Evolutionary conservation across 768 basidiomycete species (phyloP).

Genomic region (Neoboletus magnificus): DNA sequence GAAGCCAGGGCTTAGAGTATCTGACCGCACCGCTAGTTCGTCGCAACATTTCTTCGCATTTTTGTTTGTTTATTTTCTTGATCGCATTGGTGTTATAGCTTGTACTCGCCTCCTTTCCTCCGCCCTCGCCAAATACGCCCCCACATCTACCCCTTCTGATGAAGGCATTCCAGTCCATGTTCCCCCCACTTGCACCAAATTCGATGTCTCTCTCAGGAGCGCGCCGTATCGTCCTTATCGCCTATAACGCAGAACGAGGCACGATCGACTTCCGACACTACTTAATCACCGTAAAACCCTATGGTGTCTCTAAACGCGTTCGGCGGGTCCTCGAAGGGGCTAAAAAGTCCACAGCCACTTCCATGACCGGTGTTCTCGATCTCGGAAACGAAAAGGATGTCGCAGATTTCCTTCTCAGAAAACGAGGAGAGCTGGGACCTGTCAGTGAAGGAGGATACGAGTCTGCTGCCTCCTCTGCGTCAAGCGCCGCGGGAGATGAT

Average conservation of each 20-base stretch:
- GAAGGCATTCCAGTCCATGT: constrained; percentile 95
- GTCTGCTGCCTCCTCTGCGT: constrained; percentile 74
- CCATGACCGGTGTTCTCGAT: constrained; percentile 54
- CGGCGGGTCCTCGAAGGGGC: constrained; percentile 76
- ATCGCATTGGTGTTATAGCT: constrained; percentile 41
- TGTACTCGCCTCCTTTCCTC: constrained; percentile 86
- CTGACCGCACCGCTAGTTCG: constrained; percentile 87
- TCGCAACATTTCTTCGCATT: constrained; percentile 4
- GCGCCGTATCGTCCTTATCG: constrained; percentile 88
- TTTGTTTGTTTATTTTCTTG: not conserved
- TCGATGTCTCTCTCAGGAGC: constrained; percentile 81
- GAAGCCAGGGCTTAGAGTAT: constrained; percentile 84
- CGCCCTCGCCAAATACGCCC: constrained; percentile 68
- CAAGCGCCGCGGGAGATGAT: constrained; percentile 83
- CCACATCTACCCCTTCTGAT: constrained; percentile 87
- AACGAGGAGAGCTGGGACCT: constrained; percentile 56
- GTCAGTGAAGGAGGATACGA: constrained; percentile 66
- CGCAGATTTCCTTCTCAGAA: constrained; percentile 87
- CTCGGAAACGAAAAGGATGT: constrained; percentile 91
- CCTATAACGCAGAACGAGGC: constrained; percentile 82
- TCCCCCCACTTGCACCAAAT: constrained; percentile 87
- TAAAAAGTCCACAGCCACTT: constrained; percentile 25
- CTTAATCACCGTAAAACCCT: constrained; percentile 91
- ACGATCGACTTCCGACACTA: constrained; percentile 94
- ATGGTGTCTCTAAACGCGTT: constrained; percentile 90